A percentile compares a stretch with the other conserved stretches of the same genome.
Evolutionary conservation across 495 filamentous ascomycete species (phyloP).

Genomic region (Penicillium turbatum): DNA sequence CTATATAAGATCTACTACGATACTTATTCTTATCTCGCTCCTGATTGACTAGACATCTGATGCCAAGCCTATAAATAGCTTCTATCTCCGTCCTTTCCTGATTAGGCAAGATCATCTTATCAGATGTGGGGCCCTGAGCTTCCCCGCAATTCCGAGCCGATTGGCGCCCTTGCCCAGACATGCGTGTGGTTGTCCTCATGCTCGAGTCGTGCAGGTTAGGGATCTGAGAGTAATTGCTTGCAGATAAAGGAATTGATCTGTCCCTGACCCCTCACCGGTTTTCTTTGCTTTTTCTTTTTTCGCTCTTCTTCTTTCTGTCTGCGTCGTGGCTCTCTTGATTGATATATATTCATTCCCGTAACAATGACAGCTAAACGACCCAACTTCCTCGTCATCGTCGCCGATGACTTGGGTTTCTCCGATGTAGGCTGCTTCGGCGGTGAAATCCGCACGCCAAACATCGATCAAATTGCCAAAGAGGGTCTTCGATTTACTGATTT

Average conservation of each 20-base stretch:
- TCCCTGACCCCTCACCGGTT: background rate
- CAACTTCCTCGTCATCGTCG: slow-evolving; percentile 60
- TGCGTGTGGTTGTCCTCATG: too few relatives aligned
- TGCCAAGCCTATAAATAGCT: too few relatives aligned
- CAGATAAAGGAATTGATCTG: too few relatives aligned
- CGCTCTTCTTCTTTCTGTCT: background rate
- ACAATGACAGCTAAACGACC: slow-evolving; percentile 43
- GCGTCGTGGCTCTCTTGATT: too few relatives aligned
- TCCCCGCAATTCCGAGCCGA: slow-evolving; percentile 20
- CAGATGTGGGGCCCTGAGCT: background rate
- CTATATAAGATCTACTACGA: too few relatives aligned
- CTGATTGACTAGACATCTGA: too few relatives aligned
- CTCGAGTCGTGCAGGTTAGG: too few relatives aligned
- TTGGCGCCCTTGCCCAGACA: too few relatives aligned
- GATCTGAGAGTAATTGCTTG: too few relatives aligned
- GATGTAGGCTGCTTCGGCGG: slow-evolving; percentile 59
- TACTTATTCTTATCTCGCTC: background rate
- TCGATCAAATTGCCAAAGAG: slow-evolving; percentile 52
- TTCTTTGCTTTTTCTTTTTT: slow-evolving; percentile 1
- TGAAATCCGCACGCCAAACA: slow-evolving; percentile 59
- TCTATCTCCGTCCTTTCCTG: too few relatives aligned
- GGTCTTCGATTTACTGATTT: slow-evolving; percentile 60
- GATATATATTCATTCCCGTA: background rate
- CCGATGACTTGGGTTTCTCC: slow-evolving; percentile 61
- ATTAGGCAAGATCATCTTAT: background rate